Base-by-base conservation (phyloP, 345 rosid genomes). In the Brassica carinata region DNA sequence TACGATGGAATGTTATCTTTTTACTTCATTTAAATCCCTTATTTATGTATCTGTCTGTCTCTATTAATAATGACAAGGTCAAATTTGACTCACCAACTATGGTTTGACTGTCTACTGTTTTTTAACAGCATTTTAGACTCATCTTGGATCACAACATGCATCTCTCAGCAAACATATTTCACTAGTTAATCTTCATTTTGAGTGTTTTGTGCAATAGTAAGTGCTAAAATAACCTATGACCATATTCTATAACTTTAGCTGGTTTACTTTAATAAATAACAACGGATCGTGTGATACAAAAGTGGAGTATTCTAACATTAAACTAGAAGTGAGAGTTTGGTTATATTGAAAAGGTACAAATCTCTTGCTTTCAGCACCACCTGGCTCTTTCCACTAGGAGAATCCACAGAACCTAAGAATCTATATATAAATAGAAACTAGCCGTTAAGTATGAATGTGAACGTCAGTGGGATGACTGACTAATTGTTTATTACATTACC, bases 351-450 rank as follows among this genome's bases (percentile, higher is more conserved):
- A 34, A 78, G 19, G 38, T 64, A 40, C 74, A 79, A 78, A 65
- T 78, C 68, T 65, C 82, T 79, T 73, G 82, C 78, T 73, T 79
- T 79, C 78, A 79, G 69, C 82, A 61, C 82, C 78, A 61, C 82
- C 77, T 7, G 68, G 38, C 71, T 51, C 83, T 53, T 64, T 36
- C 67, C 72, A 55, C 76, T 75, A 69, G 61, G 76, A 79, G 27
- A 33, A 80, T 64, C 79, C 69, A 62, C 79, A 31, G 5, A 79
- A 33, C 15, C 1, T 72, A 45, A 43, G 27, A 63, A 31, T 64
- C n/a, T 8, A 70, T 69, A 53, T 13, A 38, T 8, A 43, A 7
- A 19, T 40, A 7, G 7, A 75, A 80, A 59, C 19, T 80, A 80
- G 83, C 83, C 79, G 79, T 80, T 80, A 51, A 17, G 58, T 34